Percentiles rank a stretch among this genome's conserved stretches.
phyloP scores from a whole-genome alignment of 805 yeast genomes.

The Cyberlindnera veronae region DNA sequence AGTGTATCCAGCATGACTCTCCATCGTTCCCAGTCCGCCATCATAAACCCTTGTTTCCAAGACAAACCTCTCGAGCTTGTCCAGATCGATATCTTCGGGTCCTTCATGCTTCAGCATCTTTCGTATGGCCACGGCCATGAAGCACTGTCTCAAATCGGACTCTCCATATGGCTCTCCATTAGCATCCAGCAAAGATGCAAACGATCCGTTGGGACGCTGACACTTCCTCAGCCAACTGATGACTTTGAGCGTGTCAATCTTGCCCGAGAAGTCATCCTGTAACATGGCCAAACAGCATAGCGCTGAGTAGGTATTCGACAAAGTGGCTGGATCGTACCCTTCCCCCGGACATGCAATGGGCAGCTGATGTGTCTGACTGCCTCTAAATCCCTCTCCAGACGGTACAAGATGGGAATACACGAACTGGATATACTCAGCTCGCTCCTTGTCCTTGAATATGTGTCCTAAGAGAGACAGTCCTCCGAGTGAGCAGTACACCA shows the following conservation, averaged over 20 bases:
- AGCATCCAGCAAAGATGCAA: conserved; percentile 41
- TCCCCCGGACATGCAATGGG: conserved; percentile 5
- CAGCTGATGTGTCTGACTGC: conserved; percentile 46
- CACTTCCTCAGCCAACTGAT: conserved; percentile 54
- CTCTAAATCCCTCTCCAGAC: conserved; percentile 49
- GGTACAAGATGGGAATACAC: conserved; percentile 46
- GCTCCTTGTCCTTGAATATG: conserved; percentile 29
- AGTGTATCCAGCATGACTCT: conserved; percentile 84
- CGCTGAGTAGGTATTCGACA: conserved; percentile 78
- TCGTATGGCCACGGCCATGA: conserved; percentile 66
- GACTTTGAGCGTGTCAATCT: conserved; percentile 41
- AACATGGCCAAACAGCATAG: conserved; percentile 53
- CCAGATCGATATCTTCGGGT: conserved; percentile 36
- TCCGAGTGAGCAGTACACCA: conserved; percentile 66
- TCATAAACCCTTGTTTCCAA: conserved; percentile 37
- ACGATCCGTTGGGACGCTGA: conserved; percentile 59
- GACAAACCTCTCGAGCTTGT: conserved; percentile 38
- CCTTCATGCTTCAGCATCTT: conserved; percentile 38
- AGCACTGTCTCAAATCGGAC: conserved; percentile 67
- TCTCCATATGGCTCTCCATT: conserved; percentile 48
- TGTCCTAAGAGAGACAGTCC: conserved; percentile 38
- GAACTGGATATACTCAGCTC: conserved; percentile 34
- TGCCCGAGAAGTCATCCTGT: conserved; percentile 36
- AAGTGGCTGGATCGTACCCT: conserved; percentile 55
- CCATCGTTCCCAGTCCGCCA: conserved; percentile 75